phyloP scores from a whole-genome alignment of 352 stramenopile species.

The Globisporangium splendens region DNA sequence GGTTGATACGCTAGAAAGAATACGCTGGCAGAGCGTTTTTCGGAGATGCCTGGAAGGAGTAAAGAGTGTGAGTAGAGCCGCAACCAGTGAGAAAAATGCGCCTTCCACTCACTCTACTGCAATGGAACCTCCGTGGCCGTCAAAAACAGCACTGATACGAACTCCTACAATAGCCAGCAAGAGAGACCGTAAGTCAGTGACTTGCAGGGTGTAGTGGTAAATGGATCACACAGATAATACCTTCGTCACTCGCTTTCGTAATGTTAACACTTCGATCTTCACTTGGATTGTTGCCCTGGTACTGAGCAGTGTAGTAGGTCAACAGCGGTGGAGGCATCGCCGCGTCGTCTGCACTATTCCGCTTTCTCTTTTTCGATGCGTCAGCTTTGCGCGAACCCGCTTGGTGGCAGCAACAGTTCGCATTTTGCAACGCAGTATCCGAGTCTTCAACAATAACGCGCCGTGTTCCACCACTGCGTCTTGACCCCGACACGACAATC shows the following conservation, averaged over 20 bases:
- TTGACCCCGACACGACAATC: conserved; percentile 16
- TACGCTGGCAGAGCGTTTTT: conserved; percentile 33
- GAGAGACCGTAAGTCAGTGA: background rate
- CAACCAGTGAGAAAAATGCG: background rate
- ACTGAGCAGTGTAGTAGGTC: conserved; percentile 47
- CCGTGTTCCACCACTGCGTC: conserved; percentile 1
- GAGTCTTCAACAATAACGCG: conserved; percentile 3
- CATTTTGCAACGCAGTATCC: background rate
- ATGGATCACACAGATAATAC: conserved; percentile 8
- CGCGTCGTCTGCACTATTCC: conserved; percentile 11
- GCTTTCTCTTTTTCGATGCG: conserved; percentile 4
- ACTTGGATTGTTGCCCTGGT: conserved; percentile 63
- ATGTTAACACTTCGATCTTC: conserved; percentile 67
- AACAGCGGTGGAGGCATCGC: conserved; percentile 13
- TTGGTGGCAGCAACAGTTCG: conserved; percentile 18
- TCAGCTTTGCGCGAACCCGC: background rate
- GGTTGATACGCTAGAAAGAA: conserved; percentile 24
- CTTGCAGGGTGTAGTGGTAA: background rate
- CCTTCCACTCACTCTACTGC: conserved; percentile 51
- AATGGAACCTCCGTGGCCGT: conserved; percentile 62
- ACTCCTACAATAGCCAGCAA: conserved; percentile 21
- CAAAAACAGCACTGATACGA: conserved; percentile 55
- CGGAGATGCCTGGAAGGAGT: conserved; percentile 26
- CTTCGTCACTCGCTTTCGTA: conserved; percentile 27
- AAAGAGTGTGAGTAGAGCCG: background rate